Percentiles rank a stretch among this genome's conserved stretches.
Conservation (phyloP, 768 basidiomycete genomes). For the Calocybe indica region DNA sequence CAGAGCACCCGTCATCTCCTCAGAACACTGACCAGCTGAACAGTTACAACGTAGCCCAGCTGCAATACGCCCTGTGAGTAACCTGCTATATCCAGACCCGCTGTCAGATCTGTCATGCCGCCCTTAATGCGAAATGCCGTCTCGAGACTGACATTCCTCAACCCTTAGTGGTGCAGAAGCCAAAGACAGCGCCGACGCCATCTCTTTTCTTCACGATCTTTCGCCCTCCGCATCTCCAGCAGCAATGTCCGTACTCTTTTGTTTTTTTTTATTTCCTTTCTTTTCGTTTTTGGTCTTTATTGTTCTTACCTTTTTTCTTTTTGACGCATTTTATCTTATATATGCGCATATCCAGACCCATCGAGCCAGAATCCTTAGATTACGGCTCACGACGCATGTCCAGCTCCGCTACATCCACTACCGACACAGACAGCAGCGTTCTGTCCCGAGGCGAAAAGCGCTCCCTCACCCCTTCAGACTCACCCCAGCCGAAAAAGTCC, state of each 20-base stretch:
- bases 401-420: slow-evolving; percentile 61
- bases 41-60: slow-evolving; percentile 57
- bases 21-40: slow-evolving; percentile 39
- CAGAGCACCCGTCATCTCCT: slow-evolving; percentile 30
- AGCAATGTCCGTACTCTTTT: slow-evolving; percentile 33
- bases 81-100: slow-evolving; percentile 7
- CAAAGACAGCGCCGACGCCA: slow-evolving; percentile 32
- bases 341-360: slow-evolving; percentile 2
- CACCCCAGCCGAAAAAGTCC: slow-evolving; percentile 47
- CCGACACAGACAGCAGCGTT: slow-evolving; percentile 61
- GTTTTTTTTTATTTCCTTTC: background rate
- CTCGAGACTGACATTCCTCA: background rate
- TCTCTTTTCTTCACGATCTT: slow-evolving; percentile 39
- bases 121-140: slow-evolving; percentile 14
- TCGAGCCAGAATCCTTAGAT: slow-evolving; percentile 27
- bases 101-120: slow-evolving; percentile 22
- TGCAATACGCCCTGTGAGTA: slow-evolving; percentile 56
- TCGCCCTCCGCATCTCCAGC: slow-evolving; percentile 41
- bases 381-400: slow-evolving; percentile 73
- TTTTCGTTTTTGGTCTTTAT: background rate
- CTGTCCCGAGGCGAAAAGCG: slow-evolving; percentile 60
- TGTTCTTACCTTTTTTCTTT: no score
- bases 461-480: slow-evolving; percentile 46
- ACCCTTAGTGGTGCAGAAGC: slow-evolving; percentile 15
- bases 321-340: no score